phyloP scores from a whole-genome alignment of 2,329 filamentous ascomycete species.

The Camptophora hylomeconis region DNA sequence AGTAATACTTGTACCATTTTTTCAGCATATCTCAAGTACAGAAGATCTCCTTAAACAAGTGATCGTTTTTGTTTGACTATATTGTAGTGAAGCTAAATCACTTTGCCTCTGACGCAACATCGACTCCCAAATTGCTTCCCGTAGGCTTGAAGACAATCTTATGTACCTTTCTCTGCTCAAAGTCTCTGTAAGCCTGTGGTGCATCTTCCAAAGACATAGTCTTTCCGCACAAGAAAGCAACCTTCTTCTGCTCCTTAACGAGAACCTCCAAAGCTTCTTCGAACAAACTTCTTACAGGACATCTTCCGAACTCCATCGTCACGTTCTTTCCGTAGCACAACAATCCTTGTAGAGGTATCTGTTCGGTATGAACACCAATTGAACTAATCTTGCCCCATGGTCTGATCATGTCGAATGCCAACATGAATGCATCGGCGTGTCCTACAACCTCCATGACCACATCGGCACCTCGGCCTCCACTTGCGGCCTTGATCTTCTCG shows the following conservation, averaged over 20 bases:
- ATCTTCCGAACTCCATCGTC: constrained; percentile 17
- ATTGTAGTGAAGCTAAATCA: too few relatives aligned
- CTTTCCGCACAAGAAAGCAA: constrained; percentile 16
- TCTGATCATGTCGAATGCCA: constrained; percentile 17
- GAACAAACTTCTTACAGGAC: constrained; percentile 17
- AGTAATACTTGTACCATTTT: too few relatives aligned
- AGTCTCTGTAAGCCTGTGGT: constrained; percentile 17
- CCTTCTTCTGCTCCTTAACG: constrained; percentile 18
- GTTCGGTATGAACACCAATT: constrained; percentile 18
- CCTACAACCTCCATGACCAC: constrained; percentile 18
- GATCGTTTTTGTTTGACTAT: too few relatives aligned
- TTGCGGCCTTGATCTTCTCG: constrained; percentile 45
- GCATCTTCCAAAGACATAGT: constrained; percentile 17
- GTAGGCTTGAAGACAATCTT: constrained; percentile 14
- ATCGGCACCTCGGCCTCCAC: constrained; percentile 59
- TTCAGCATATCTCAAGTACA: too few relatives aligned
- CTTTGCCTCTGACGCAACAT: too few relatives aligned
- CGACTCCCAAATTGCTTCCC: too few relatives aligned
- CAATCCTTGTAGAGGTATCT: constrained; percentile 11
- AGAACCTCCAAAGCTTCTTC: constrained; percentile 15
- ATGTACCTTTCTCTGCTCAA: constrained; percentile 15
- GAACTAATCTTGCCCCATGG: constrained; percentile 16
- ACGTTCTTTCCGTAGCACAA: constrained; percentile 18
- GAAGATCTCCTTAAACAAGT: too few relatives aligned
- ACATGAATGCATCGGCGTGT: constrained; percentile 15